Evolutionary conservation across 192 early-diverging fungal genomes (phyloP), one percentile per base, ranked within the genome.

Genomic region (Neocallimastix lanati): DNA sequence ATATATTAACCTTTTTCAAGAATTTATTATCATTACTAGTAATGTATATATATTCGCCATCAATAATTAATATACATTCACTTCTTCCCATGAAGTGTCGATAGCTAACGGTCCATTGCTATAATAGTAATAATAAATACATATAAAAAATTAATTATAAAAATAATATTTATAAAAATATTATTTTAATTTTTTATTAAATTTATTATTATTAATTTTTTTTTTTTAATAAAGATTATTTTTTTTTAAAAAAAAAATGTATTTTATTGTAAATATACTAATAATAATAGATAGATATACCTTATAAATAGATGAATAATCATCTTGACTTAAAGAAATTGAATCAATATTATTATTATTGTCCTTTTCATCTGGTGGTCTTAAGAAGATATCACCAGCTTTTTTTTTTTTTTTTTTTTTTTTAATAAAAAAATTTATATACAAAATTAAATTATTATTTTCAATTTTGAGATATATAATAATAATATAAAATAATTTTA

Each of bases 1-100:
- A 76, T 81, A 33, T 28, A 78, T 84, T 28, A n/a, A 81, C 83
- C 13, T 79, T 29, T 80, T 28, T 77, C 78, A 94, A 86, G 30
- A 90, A 87, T 80, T 88, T 91, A 28, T 89, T 88, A 76, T 96
- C 95, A 4, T 93, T 86, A 1, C 93, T 92, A 90, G 94, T 93
- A 58, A 99, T 86, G 78, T 96, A 92, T 29, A 99, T 91, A 77
- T 95, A 93, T 76, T 96, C 95, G 13, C 96, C 97, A 84, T 98
- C 96, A 80, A 99, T 94, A 0, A 94, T 95, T n/a, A 99, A 87
- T 28, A 91, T 84, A 35, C 94, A 91, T 77, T 96, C 94, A 76
- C 93, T 91, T 67, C 87, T 86, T n/a, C 96, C 93, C 88, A 96
- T 93, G 79, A 95, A 90, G 37, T 90, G 90, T 76, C 94, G 93